Base-by-base conservation (phyloP, 331 rosid species). In the Quercus tomentella region DNA sequence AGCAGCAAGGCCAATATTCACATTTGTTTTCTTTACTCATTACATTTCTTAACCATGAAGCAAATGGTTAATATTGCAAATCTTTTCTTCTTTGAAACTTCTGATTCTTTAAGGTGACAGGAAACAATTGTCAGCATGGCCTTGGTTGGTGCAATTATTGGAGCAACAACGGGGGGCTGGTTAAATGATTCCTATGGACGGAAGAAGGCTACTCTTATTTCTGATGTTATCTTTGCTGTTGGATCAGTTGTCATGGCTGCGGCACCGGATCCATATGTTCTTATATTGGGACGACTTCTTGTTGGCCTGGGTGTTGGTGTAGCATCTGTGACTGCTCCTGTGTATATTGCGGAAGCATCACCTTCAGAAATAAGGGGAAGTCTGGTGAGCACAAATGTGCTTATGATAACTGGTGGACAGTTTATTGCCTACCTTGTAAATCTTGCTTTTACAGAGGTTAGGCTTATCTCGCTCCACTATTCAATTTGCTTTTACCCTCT, bases 101-200 rank as follows among this genome's bases (percentile, higher is more conserved):
- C 6, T 10, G 16, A 7, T 67, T 33, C 45, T 35, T 66, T 67
- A 3, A 33, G 11, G 72, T 33, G 16, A 11, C 51, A 67, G 72
- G 72, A 67, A 67, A 67, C 72, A 9, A 67, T 67, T 31, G 72
- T 67, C 72, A 67, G 72, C 72, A 67, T 67, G 72, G 72, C 72
- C 49, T 35, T 67, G 41, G 72, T 67, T 33, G 72, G 72, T 67
- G 72, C 72, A 33, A 67, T 67, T 20, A 20, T 67, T 67, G 72
- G 72, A 35, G 72, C 72, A 30, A 45, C 72, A 20, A 23, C 22
- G 5, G 72, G 72, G 51, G 72, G 72, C 20, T 67, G 72, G 72
- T 31, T 67, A 67, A 67, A 67, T 67, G 72, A 67, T 67, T 21
- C 49, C n/a, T 67, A 31, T 67, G 72, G 72, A 7, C 72, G 72